These are phyloP conservation scores for Dactylellina drechsleri DNA, from an alignment of 2,329 filamentous ascomycete species.

Conservation along the genomic window DNA sequence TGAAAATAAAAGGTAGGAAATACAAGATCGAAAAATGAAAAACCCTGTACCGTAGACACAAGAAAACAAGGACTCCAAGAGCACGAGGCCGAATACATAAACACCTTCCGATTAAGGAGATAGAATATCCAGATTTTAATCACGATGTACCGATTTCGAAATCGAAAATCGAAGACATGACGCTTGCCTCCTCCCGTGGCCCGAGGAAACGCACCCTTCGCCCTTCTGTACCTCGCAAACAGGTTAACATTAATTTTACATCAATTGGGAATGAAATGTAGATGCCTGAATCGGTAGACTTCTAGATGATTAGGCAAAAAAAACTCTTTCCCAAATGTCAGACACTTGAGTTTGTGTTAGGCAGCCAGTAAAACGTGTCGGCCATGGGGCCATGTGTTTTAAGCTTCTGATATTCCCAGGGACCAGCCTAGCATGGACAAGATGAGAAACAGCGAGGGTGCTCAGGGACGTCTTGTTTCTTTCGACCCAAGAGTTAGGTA, in stretches of 20 bases:
- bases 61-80: background rate
- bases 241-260: slow-evolving; percentile 15
- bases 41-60: slow-evolving; percentile 3
- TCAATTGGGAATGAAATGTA: background rate
- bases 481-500: slow-evolving; percentile 21
- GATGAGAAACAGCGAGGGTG: slow-evolving; percentile 12
- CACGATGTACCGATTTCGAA: slow-evolving; percentile 11
- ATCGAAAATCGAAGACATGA: slow-evolving; percentile 5
- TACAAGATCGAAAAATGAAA: background rate
- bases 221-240: background rate
- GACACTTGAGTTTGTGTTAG: slow-evolving; percentile 13
- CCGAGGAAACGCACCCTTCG: too few relatives aligned
- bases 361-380: slow-evolving; percentile 45
- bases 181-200: slow-evolving; percentile 5
- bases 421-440: slow-evolving; percentile 28
- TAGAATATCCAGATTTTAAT: background rate
- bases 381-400: slow-evolving; percentile 24
- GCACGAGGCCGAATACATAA: slow-evolving; percentile 30
- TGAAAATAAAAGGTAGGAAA: too few relatives aligned
- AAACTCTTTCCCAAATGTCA: background rate
- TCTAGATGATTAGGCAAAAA: slow-evolving; percentile 31
- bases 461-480: background rate
- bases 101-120: slow-evolving; percentile 36
- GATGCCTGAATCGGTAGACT: slow-evolving; percentile 45
- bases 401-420: slow-evolving; percentile 41